Conservation (phyloP, 768 basidiomycete species). For the Xanthoconium purpureum region DNA sequence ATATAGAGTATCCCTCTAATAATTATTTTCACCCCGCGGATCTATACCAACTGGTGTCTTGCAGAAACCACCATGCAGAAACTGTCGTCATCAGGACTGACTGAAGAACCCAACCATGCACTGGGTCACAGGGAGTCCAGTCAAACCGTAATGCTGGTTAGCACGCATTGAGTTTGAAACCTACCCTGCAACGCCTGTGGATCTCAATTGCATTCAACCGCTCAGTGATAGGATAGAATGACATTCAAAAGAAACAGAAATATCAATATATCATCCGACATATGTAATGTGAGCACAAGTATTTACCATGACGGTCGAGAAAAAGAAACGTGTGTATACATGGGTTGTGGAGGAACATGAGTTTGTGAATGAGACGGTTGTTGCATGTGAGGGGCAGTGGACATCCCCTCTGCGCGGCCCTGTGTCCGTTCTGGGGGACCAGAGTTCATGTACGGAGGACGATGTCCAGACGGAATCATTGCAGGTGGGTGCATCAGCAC, state of each 20-base stretch:
- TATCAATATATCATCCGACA: constrained; percentile 34
- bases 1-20: constrained; percentile 21
- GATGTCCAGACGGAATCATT: constrained; percentile 34
- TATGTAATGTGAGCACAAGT: constrained; percentile 14
- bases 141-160: too few species aligned
- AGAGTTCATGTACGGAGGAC: constrained; percentile 42
- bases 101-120: too few species aligned
- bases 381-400: constrained; percentile 38
- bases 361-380: constrained; percentile 30
- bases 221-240: constrained; percentile 17
- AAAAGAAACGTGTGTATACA: constrained; percentile 30
- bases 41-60: too few species aligned
- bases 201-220: not conserved
- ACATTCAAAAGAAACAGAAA: constrained; percentile 26
- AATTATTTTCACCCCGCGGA: not conserved
- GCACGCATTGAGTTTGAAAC: too few species aligned
- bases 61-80: too few species aligned
- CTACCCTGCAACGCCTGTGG: too few species aligned
- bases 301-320: constrained; percentile 32
- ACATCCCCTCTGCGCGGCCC: constrained; percentile 46
- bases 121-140: too few species aligned
- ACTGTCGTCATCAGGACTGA: too few species aligned
- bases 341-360: constrained; percentile 28
- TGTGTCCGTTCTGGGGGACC: constrained; percentile 50
- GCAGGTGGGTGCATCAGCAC: constrained; percentile 58